These are phyloP conservation scores for Veloboletus limbatus DNA, from an alignment of 1,284 basidiomycete species.

Conservation along the genomic window DNA sequence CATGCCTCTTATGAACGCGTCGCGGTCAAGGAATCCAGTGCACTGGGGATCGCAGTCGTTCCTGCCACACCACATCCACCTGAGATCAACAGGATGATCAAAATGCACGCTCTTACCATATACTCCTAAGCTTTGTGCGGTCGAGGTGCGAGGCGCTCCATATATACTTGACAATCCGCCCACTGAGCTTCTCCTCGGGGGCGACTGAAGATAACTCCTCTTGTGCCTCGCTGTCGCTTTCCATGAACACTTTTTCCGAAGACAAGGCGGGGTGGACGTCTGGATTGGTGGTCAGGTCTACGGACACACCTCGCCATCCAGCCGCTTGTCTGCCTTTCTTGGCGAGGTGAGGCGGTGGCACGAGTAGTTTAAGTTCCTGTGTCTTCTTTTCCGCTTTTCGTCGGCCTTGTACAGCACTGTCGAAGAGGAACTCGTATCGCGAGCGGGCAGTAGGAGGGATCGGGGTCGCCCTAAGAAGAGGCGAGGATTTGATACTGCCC, in stretches of 20 bases:
- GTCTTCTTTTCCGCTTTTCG: constrained; percentile 39
- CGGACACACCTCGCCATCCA: constrained; percentile 75
- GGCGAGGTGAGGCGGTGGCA: constrained; percentile 38
- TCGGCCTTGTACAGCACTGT: constrained; percentile 51
- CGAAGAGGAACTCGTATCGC: constrained; percentile 68
- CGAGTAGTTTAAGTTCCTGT: constrained; percentile 33
- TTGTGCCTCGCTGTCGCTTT: constrained; percentile 36
- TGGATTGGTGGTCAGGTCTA: constrained; percentile 61
- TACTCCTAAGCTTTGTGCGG: constrained; percentile 49
- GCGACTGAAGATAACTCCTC: constrained; percentile 24
- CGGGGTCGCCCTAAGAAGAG: constrained; percentile 54
- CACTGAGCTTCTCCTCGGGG: constrained; percentile 51
- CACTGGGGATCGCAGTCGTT: constrained; percentile 59
- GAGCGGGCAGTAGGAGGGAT: constrained; percentile 58
- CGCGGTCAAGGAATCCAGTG: constrained; percentile 57
- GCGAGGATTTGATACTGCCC: constrained; percentile 19
- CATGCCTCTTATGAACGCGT: constrained; percentile 73
- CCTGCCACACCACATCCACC: constrained; percentile 36
- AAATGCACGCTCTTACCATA: constrained; percentile 51
- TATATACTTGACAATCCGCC: constrained; percentile 53
- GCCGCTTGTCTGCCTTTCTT: constrained; percentile 53
- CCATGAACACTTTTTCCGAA: constrained; percentile 21
- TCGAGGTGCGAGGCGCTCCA: constrained; percentile 64
- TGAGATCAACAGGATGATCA: constrained; percentile 1
- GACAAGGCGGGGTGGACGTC: constrained; percentile 31